Evolutionary conservation across 2,329 filamentous ascomycete species (phyloP), one percentile per base, ranked within the genome.

Genomic region (Fusarium subglutinans): DNA sequence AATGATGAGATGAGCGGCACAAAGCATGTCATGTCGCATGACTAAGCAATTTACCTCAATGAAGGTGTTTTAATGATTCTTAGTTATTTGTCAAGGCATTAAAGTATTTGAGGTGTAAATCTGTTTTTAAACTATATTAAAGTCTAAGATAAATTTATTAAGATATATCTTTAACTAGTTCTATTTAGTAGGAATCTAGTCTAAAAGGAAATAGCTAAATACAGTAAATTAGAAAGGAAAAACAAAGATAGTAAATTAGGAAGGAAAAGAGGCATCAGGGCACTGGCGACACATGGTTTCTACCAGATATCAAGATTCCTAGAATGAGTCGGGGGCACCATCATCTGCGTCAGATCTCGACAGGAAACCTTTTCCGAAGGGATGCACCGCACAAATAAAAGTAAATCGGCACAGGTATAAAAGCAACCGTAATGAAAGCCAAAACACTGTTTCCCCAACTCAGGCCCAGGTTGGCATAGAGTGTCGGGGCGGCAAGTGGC

Each of bases 381-480:
- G 17, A 24, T 71, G 85, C 84, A 8, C 85, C 86, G 38, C 83
- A 84, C 40, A 78, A 79, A 30, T 80, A 71, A 22, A 86, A 77
- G 14, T 82, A 67, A 62, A 83, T 83, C 1, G 85, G 82, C 9
- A 85, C 80, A 0, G 84, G 85, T 9, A 83, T 71, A 66, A 87
- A 75, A 3, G 76, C 80, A 10, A 85, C 43, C 1, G 84, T 81
- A 56, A 86, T 80, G 43, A 85, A 83, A 1, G 77, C 82, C 26
- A 84, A 78, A 57, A 84, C 63, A 15, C 79, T 81, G 41, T 84
- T 85, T 3, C 64, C 86, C 86, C 74, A 91, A 75, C 77, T 90
- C 72, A 74, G 87, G 80, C 70, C 83, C 1, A 86, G 73, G 24
- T 78, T 78, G 4, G 78, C 71, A 55, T 80, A 81, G 35, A 74